These are phyloP conservation scores for Fraxinus sp. DNA, from an alignment of 305 asterid genomes.

Conservation along the genomic window DNA sequence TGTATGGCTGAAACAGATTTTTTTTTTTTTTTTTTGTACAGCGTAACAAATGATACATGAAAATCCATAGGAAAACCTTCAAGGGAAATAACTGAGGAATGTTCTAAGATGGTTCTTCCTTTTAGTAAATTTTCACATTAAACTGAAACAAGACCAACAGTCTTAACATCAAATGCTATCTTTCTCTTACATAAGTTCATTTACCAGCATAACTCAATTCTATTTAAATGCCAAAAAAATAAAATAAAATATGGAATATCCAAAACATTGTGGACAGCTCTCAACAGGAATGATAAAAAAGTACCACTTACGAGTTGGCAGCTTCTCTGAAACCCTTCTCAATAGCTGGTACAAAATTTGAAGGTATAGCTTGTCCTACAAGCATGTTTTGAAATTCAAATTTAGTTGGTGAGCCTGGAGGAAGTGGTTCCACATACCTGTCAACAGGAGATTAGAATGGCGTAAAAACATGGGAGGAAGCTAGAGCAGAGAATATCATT, in stretches of 20 bases:
- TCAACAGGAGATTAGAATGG: conserved; percentile 19
- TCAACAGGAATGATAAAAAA: background rate
- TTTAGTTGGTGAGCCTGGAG: conserved; percentile 66
- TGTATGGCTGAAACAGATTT: background rate
- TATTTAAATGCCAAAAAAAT: background rate
- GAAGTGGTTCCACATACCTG: conserved; percentile 93
- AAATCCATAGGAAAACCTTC: background rate
- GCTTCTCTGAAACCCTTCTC: conserved; percentile 98
- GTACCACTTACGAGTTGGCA: conserved; percentile 80
- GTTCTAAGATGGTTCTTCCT: background rate
- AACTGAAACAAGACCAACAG: background rate
- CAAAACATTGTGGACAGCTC: background rate
- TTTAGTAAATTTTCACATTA: background rate
- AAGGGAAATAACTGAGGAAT: background rate
- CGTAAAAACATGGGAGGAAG: background rate
- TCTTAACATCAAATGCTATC: background rate
- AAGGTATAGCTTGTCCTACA: conserved; percentile 86
- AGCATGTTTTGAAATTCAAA: conserved; percentile 84
- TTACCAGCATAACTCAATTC: background rate
- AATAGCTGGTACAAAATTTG: conserved; percentile 87
- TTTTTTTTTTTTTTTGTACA: background rate
- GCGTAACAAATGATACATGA: background rate
- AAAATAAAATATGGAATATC: background rate
- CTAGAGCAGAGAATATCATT: background rate
- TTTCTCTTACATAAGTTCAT: background rate